phyloP scores from a whole-genome alignment of 2,329 filamentous ascomycete species.

The Fusarium sp. region DNA sequence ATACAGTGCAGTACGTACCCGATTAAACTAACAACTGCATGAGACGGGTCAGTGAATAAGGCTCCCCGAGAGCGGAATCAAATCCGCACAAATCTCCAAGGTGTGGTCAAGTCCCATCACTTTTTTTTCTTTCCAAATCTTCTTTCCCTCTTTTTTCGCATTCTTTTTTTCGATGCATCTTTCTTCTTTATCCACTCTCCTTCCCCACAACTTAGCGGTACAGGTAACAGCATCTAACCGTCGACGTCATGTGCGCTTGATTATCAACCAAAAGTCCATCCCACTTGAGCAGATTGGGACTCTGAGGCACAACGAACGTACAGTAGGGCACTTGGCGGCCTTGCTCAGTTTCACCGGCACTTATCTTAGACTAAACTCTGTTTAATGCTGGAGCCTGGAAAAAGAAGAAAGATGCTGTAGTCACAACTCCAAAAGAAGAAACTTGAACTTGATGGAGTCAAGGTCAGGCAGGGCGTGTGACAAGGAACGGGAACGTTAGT shows the following conservation, averaged over 20 bases:
- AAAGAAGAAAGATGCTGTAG: neutral
- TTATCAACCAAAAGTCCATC: slow-evolving; percentile 15
- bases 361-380: slow-evolving; percentile 25
- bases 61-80: slow-evolving; percentile 15
- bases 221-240: slow-evolving; percentile 10
- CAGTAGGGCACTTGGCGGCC: neutral
- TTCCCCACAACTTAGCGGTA: slow-evolving; percentile 16
- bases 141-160: neutral
- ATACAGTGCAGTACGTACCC: neutral
- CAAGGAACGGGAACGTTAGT: slow-evolving; percentile 8
- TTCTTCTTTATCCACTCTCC: neutral
- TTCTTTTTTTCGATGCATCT: slow-evolving; percentile 1
- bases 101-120: slow-evolving; percentile 1
- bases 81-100: slow-evolving; percentile 7
- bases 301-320: neutral
- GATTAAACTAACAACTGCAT: neutral
- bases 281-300: neutral
- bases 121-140: neutral
- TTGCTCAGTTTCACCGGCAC: slow-evolving; percentile 21
- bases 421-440: neutral
- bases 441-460: neutral
- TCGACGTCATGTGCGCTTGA: slow-evolving; percentile 35
- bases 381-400: slow-evolving; percentile 4
- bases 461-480: slow-evolving; percentile 8
- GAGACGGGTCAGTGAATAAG: neutral